Base-by-base conservation (phyloP, 2,329 filamentous ascomycete genomes). In the Davidsoniella australis region DNA sequence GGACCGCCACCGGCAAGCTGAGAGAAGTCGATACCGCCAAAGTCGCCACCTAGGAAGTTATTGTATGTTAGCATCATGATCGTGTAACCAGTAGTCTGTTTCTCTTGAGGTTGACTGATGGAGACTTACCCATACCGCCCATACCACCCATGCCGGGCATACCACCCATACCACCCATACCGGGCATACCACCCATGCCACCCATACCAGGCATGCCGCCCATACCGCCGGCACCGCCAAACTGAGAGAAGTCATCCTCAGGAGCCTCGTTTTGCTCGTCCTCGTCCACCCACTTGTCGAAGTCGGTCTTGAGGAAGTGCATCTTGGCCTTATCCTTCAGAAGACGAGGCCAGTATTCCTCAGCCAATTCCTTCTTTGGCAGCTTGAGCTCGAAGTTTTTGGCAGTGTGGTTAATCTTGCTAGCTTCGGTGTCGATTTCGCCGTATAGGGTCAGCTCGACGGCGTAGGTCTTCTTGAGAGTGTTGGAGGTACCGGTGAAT, bases 231-330 rank as follows among this genome's bases (percentile, higher is more conserved):
- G 78, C 83, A 56, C 76, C 76, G 52, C 73, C 76, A 58, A 76
- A 79, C 63, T 78, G 72, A 56, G 74, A 76, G 58, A 80, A 68
- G 65, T 94, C 88, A 65, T 94, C 88, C 50, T 94, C 87, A 45
- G 77, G 71, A 53, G 76, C 81, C 67, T 86, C 87, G 62, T 96
- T 83, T 72, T 98, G 91, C 76, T 98, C 91, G 63, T 98, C 88
- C 77, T 95, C 86, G 58, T 95, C 88, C 60, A 94, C 85, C 88
- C 88, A 95, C 82, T 94, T 95, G 72, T 95, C 88, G 60, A 98
- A 98, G 70, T 98, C 83, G 56, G 91, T 96, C 81, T 94, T 94
- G 61, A 98, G 69, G 77, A 87, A 98, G 70, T 96, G 91, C 49
- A 85, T 70, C 73, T 86, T 94, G 75, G 85, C 82, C 57, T 71